Evolutionary conservation across 1,284 basidiomycete species (phyloP).

Genomic region (Macrocystidia cucumis): DNA sequence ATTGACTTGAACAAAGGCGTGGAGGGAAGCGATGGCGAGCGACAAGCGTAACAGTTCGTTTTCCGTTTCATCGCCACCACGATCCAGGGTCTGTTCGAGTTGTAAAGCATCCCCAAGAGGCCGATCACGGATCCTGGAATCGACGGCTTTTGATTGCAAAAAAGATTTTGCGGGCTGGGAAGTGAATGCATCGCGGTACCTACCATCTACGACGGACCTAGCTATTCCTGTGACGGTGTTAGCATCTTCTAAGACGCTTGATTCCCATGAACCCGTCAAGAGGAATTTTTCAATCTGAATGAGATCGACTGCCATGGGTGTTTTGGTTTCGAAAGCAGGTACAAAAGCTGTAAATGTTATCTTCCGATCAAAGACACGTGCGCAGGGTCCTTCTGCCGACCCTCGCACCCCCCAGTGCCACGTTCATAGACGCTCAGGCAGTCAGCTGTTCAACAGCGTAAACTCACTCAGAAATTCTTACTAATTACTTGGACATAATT

Average conservation of each 20-base stretch:
- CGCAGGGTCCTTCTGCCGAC: no score
- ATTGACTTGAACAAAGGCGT: slow-evolving; percentile 90
- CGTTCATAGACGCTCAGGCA: no score
- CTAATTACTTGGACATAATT: no score
- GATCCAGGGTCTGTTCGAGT: slow-evolving; percentile 12
- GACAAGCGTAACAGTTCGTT: slow-evolving; percentile 53
- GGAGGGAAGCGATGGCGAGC: slow-evolving; percentile 74
- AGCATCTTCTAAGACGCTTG: slow-evolving; percentile 10
- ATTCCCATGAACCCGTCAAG: slow-evolving; percentile 43
- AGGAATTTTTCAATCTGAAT: slow-evolving; percentile 40
- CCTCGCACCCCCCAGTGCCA: no score
- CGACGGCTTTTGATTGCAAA: slow-evolving; percentile 29
- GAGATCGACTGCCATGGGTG: slow-evolving; percentile 24
- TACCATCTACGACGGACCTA: slow-evolving; percentile 36
- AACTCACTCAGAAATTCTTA: no score
- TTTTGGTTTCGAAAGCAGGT: slow-evolving; percentile 1
- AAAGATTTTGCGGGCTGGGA: slow-evolving; percentile 38
- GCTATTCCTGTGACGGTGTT: slow-evolving; percentile 23
- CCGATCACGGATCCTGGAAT: slow-evolving; percentile 22
- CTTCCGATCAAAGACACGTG: slow-evolving; percentile 5
- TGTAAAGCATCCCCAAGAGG: slow-evolving; percentile 23
- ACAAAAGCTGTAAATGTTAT: slow-evolving; percentile 1
- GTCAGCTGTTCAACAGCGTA: no score
- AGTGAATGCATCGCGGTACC: slow-evolving; percentile 41
- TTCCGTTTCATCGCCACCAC: slow-evolving; percentile 18